Evolutionary conservation across 352 stramenopile genomes (phyloP).

Genomic region (Albugo laibachii): DNA sequence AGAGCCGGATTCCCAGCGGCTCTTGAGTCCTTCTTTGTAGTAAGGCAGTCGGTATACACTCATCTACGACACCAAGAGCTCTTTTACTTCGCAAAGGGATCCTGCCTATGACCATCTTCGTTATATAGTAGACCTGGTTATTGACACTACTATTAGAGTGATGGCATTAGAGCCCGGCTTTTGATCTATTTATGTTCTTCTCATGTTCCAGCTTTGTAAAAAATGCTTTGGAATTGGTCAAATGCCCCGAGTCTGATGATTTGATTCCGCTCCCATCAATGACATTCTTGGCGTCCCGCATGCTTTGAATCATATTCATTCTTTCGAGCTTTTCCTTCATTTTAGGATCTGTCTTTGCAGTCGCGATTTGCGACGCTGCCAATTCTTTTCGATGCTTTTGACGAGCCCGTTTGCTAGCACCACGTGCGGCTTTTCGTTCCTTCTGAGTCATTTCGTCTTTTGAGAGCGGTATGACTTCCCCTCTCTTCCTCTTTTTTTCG

Average conservation of each 20-base stretch:
- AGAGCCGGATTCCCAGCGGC: no score
- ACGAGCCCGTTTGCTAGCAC: conserved; percentile 81
- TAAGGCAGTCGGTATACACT: no score
- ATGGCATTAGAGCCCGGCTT: no score
- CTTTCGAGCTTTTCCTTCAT: conserved; percentile 93
- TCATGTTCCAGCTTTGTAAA: conserved; percentile 11
- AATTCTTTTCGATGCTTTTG: conserved; percentile 82
- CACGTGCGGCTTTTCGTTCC: conserved; percentile 70
- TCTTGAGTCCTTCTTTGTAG: no score
- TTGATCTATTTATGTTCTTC: no score
- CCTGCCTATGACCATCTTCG: no score
- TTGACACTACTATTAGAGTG: no score
- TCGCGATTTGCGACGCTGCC: conserved; percentile 80
- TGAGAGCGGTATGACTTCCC: conserved; percentile 52
- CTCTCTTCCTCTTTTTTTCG: conserved; percentile 76
- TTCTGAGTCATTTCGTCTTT: conserved; percentile 77
- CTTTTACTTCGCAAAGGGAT: no score
- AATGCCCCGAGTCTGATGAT: conserved; percentile 61
- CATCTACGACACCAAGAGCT: no score
- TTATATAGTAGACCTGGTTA: no score
- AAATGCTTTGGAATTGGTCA: conserved; percentile 79
- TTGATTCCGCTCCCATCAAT: conserved; percentile 59
- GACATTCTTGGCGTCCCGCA: conserved; percentile 62
- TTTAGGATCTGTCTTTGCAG: conserved; percentile 87
- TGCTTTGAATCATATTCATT: conserved; percentile 76